Conservation (phyloP, 768 basidiomycete genomes). For the Xanthoconium stramineum region DNA sequence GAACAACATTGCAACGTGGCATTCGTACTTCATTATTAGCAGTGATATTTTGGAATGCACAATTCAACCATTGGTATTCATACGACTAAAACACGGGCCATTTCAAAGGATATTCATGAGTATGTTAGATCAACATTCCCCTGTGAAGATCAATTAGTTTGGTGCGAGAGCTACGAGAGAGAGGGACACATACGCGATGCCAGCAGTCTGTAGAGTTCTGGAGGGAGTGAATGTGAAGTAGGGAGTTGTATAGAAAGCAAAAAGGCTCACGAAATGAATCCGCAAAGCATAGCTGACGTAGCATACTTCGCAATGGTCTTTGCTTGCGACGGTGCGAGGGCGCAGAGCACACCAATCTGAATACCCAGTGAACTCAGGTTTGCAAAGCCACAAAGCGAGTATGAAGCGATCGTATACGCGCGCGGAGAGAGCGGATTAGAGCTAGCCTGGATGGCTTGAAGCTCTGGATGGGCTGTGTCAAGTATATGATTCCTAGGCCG, state of each 20-base stretch:
- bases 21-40: neutral
- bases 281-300: slow-evolving; percentile 65
- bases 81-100: neutral
- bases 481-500: neutral
- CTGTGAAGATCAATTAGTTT: slow-evolving; percentile 30
- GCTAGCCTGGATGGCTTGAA: slow-evolving; percentile 44
- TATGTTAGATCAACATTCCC: slow-evolving; percentile 44
- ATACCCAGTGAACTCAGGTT: slow-evolving; percentile 86
- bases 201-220: slow-evolving; percentile 54
- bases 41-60: neutral
- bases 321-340: slow-evolving; percentile 65
- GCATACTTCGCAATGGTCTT: slow-evolving; percentile 71
- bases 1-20: too few relatives aligned
- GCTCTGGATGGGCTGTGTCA: slow-evolving; percentile 25
- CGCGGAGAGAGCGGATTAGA: slow-evolving; percentile 61
- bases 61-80: neutral
- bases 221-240: neutral
- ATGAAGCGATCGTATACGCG: slow-evolving; percentile 79
- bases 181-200: slow-evolving; percentile 48
- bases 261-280: slow-evolving; percentile 50
- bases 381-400: slow-evolving; percentile 89
- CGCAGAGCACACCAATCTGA: slow-evolving; percentile 73
- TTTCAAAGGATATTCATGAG: slow-evolving; percentile 10
- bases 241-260: neutral
- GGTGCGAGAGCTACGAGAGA: neutral